Conservation (phyloP, 2,329 filamentous ascomycete species). For the Xylaria sp. region DNA sequence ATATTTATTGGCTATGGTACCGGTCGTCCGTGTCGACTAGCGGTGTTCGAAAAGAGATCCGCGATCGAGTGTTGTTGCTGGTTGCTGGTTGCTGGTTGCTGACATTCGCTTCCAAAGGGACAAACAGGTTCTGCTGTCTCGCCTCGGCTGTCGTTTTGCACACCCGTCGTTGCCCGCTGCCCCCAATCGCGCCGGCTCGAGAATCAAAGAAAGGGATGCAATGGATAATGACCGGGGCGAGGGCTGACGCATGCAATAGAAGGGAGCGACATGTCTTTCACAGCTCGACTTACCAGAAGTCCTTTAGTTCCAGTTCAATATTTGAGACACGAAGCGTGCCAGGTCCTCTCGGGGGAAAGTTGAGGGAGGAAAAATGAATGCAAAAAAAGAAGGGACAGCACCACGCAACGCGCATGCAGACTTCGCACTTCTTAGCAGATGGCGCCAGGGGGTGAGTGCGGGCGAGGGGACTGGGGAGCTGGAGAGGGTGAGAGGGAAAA, state of each 20-base stretch:
- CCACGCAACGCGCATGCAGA: slow-evolving; percentile 44
- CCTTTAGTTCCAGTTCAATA: slow-evolving; percentile 38
- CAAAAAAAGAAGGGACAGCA: slow-evolving; percentile 46
- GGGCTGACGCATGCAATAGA: slow-evolving; percentile 9
- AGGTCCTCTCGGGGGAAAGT: slow-evolving; percentile 36
- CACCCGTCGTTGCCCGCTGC: slow-evolving; percentile 5
- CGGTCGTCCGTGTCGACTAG: slow-evolving; percentile 4
- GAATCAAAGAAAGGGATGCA: slow-evolving; percentile 14
- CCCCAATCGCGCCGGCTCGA: slow-evolving; percentile 22
- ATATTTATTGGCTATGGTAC: slow-evolving; percentile 13
- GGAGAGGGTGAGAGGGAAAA: slow-evolving; percentile 37
- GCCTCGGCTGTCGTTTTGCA: slow-evolving; percentile 27
- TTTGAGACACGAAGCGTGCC: slow-evolving; percentile 40
- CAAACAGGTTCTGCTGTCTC: slow-evolving; percentile 2
- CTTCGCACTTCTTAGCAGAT: slow-evolving; percentile 34
- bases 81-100: background rate
- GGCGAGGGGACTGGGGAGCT: slow-evolving; percentile 41
- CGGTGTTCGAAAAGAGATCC: background rate
- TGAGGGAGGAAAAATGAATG: slow-evolving; percentile 35
- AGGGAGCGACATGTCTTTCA: slow-evolving; percentile 31
- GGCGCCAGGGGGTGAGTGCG: slow-evolving; percentile 37
- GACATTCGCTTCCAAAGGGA: background rate
- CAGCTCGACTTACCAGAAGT: slow-evolving; percentile 36
- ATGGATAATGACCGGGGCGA: background rate
- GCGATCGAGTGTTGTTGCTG: background rate